These are phyloP conservation scores for Microcos paniculata DNA, from an alignment of 345 rosid genomes.

Conservation along the genomic window DNA sequence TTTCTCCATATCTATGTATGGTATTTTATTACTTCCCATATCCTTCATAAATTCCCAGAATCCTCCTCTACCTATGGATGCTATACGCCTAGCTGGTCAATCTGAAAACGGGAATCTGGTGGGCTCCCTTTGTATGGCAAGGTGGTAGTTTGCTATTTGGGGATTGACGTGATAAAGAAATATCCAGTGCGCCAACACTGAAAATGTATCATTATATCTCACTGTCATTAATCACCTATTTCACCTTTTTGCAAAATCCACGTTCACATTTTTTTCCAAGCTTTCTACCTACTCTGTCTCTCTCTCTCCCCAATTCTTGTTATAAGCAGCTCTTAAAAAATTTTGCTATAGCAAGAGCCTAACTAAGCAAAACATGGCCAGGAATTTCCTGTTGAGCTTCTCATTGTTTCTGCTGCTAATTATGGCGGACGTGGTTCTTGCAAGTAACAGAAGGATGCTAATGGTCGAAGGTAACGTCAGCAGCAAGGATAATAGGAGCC, in stretches of 20 bases:
- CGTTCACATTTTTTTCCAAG: slow-evolving; percentile 18
- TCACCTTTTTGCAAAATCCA: slow-evolving; percentile 13
- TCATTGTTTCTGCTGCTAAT: slow-evolving; percentile 10
- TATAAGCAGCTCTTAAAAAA: not conserved
- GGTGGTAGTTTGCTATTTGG: not conserved
- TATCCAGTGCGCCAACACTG: not conserved
- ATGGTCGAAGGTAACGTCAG: not conserved
- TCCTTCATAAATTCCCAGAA: not conserved
- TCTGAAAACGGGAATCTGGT: too few relatives aligned
- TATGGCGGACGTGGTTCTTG: not conserved
- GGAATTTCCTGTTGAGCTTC: slow-evolving; percentile 7
- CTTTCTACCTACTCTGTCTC: slow-evolving; percentile 1
- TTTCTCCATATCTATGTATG: not conserved
- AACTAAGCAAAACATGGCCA: not conserved
- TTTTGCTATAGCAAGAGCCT: not conserved
- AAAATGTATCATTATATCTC: not conserved
- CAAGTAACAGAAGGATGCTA: not conserved
- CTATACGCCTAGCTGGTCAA: too few relatives aligned
- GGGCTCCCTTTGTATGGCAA: not conserved
- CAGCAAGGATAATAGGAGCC: not conserved
- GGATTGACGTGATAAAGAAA: not conserved
- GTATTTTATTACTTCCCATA: not conserved
- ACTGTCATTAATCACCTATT: not conserved
- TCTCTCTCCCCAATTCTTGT: not conserved
- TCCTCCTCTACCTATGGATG: not conserved